Base-by-base conservation (phyloP, 768 basidiomycete species). In the Lactarius evosmus region DNA sequence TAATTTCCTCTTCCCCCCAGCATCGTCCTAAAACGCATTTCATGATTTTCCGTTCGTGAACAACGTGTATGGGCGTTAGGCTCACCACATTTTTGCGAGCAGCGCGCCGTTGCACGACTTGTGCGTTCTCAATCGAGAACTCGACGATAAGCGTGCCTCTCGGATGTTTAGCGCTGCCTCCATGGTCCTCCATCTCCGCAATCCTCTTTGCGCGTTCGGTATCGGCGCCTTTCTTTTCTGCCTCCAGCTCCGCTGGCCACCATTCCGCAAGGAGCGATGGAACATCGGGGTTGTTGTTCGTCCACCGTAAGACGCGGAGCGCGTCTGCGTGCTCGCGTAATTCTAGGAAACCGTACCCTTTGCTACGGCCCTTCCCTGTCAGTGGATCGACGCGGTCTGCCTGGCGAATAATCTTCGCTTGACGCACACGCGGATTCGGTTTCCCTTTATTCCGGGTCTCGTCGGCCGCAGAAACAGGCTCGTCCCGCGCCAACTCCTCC, bases 331-430 rank as follows among this genome's bases (percentile, higher is more conserved):
- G 97, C 30, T 79, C 83, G 54, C 85, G 78, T 83, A 97, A 83
- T 78, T 98, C 96, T 34, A 98, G 71, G 77, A 99, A 98, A 11
- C 96, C 97, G 70, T 98, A 99, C 1, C 97, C 96, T 73, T 91
- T 93, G 70, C 89, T 92, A 58, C 88, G 83, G 1, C 93, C 93
- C 70, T 92, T 89, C 4, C 91, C 91, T 0, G 91, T 93, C 44
- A 95, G 73, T 4, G 90, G 80, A 71, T 98, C 96, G 60, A 95
- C 82, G n/a, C 93, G 87, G 67, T 97, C 95, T 14, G 80, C 78
- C 74, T 93, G 90, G 12, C 96, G 86, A 16, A 97, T 87, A 65
- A 99, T 89, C 78, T 99, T 99, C 19, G 89, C 81, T 75, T 99
- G 97, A 73, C 66, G 72, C 70, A 59, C 74, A 72, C 56, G 78